Conservation (phyloP, 2,329 filamentous ascomycete genomes). For the Stemphylium vesicarium region DNA sequence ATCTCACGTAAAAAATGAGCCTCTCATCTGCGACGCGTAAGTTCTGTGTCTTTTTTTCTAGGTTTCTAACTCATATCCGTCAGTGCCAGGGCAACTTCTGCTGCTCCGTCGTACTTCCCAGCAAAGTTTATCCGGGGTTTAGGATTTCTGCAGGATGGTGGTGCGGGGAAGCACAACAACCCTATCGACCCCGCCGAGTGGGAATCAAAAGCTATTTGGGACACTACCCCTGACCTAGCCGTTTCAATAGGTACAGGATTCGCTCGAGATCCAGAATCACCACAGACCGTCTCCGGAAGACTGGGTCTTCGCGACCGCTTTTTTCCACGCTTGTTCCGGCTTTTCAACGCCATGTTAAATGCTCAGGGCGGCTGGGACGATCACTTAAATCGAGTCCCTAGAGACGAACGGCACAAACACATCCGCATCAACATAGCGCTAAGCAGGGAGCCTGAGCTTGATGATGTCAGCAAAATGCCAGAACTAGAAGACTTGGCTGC, state of each 20-base stretch:
- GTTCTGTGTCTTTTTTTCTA: not conserved
- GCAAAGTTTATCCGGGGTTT: conserved; percentile 21
- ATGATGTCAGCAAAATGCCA: conserved; percentile 16
- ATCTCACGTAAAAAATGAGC: conserved; percentile 9
- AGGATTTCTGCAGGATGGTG: conserved; percentile 16
- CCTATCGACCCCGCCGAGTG: conserved; percentile 13
- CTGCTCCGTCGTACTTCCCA: conserved; percentile 19
- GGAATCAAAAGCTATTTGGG: conserved; percentile 21
- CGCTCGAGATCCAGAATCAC: conserved; percentile 2
- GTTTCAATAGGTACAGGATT: conserved; percentile 20
- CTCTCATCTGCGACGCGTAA: conserved; percentile 17
- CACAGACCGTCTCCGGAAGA: not conserved
- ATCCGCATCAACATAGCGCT: conserved; percentile 20
- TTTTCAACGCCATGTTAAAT: conserved; percentile 20
- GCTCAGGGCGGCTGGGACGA: conserved; percentile 15
- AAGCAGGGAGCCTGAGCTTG: conserved; percentile 4
- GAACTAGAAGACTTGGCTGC: conserved; percentile 11
- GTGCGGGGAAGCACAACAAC: conserved; percentile 19
- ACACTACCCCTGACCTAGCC: conserved; percentile 10
- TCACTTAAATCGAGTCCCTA: conserved; percentile 14
- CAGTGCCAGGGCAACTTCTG: conserved; percentile 19
- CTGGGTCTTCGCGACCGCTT: conserved; percentile 15
- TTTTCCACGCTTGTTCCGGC: conserved; percentile 10
- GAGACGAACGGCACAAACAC: conserved; percentile 13
- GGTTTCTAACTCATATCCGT: not conserved